Conservation (phyloP, 1,284 basidiomycete genomes). For the Puccinia horiana region DNA sequence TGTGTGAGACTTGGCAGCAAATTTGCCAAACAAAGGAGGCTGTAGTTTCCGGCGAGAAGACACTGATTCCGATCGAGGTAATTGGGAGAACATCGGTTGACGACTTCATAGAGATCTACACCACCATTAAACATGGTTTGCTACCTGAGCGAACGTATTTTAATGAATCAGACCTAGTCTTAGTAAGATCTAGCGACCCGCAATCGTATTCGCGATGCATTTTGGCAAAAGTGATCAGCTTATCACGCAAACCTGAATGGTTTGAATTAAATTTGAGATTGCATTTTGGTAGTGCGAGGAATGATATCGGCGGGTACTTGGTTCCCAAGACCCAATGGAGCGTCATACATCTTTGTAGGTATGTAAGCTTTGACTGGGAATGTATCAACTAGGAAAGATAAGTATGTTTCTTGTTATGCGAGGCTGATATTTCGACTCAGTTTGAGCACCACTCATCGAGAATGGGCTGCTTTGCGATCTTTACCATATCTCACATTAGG, state of each 20-base stretch:
- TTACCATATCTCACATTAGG: constrained; percentile 80
- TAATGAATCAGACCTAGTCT: constrained; percentile 50
- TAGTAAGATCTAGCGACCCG: constrained; percentile 35
- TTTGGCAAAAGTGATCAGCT: constrained; percentile 79
- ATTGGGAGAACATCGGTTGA: constrained; percentile 69
- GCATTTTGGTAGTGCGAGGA: constrained; percentile 60
- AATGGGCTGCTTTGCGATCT: constrained; percentile 82
- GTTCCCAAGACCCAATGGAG: constrained; percentile 71
- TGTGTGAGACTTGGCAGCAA: constrained; percentile 91
- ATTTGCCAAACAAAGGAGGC: constrained; percentile 73
- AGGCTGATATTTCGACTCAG: constrained; percentile 61
- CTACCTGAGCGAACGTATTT: constrained; percentile 45
- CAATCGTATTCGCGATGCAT: constrained; percentile 27
- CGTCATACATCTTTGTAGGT: constrained; percentile 81
- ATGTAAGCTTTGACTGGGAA: constrained; percentile 53
- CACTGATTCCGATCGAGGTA: constrained; percentile 65
- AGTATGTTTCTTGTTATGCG: background rate
- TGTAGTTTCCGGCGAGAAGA: constrained; percentile 62
- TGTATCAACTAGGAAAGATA: background rate
- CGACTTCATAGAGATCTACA: constrained; percentile 73
- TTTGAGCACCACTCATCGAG: constrained; percentile 84
- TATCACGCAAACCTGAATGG: constrained; percentile 64
- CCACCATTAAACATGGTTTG: constrained; percentile 61
- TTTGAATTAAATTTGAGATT: constrained; percentile 62
- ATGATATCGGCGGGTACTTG: constrained; percentile 57